Conservation (phyloP, 208 protist species). For the Trypanosoma avium region DNA sequence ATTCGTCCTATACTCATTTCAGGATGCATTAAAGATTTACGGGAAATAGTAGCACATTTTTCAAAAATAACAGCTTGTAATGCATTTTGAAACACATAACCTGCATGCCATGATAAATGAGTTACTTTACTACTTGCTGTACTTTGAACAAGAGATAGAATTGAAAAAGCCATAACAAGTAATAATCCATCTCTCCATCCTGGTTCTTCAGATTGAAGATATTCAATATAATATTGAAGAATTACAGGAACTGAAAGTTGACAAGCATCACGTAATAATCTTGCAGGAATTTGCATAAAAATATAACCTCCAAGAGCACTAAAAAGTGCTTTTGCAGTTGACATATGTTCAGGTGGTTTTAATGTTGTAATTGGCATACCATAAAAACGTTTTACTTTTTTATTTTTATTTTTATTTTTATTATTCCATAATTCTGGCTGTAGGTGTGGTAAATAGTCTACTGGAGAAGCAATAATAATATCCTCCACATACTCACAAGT, state of each 20-base stretch:
- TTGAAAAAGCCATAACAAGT: slow-evolving; percentile 43
- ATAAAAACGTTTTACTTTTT: background rate
- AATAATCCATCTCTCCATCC: slow-evolving; percentile 39
- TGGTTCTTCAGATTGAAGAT: background rate
- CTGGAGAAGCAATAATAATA: slow-evolving; percentile 26
- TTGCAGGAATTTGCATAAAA: slow-evolving; percentile 41
- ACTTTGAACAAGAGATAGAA: slow-evolving; percentile 48
- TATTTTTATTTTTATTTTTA: no score
- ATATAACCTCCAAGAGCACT: slow-evolving; percentile 32
- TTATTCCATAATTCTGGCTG: no score
- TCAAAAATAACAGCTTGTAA: slow-evolving; percentile 66
- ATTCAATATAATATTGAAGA: slow-evolving; percentile 47
- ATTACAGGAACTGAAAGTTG: slow-evolving; percentile 53
- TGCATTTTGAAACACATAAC: slow-evolving; percentile 50
- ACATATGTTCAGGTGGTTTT: slow-evolving; percentile 25
- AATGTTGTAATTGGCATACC: slow-evolving; percentile 20
- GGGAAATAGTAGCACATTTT: slow-evolving; percentile 70
- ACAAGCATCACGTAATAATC: slow-evolving; percentile 45
- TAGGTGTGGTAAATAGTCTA: slow-evolving; percentile 17
- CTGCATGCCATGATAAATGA: slow-evolving; percentile 43
- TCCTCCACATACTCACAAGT: slow-evolving; percentile 52
- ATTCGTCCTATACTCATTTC: slow-evolving; percentile 81
- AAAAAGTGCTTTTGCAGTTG: slow-evolving; percentile 37
- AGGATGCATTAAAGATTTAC: slow-evolving; percentile 42
- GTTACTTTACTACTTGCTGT: slow-evolving; percentile 48